These are phyloP conservation scores for Hysterangium stoloniferum DNA, from an alignment of 768 basidiomycete species.

Conservation along the genomic window DNA sequence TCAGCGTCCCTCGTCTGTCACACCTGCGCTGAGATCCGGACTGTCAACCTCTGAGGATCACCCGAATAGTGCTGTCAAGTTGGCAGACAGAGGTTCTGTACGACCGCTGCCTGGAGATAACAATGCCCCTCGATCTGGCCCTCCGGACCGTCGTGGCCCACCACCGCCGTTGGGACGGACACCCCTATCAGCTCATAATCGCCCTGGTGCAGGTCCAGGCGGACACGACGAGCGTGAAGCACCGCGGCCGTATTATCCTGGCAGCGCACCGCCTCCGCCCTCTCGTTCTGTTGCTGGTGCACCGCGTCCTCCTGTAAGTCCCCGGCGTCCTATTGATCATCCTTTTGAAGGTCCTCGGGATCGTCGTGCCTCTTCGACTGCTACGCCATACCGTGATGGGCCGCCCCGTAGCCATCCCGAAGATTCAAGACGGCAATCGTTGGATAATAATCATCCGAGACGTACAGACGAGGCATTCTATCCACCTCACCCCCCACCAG, in stretches of 20 bases:
- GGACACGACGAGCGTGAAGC: neutral
- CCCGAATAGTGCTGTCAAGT: neutral
- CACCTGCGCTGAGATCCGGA: neutral
- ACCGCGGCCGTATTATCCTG: neutral
- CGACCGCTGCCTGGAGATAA: too few relatives aligned
- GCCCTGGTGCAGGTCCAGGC: neutral
- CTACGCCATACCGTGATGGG: conserved; percentile 2
- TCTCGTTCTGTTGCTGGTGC: neutral
- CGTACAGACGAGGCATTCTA: conserved; percentile 1
- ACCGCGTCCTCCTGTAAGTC: conserved; percentile 2
- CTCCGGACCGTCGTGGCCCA: neutral
- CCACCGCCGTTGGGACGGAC: neutral
- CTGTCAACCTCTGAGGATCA: neutral
- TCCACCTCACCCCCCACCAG: neutral
- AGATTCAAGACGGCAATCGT: conserved; percentile 1
- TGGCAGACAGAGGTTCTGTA: too few relatives aligned
- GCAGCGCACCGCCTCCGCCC: neutral
- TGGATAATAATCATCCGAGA: neutral
- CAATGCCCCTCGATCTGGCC: neutral
- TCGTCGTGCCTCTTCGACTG: neutral
- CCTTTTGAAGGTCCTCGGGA: neutral
- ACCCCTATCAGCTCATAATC: neutral
- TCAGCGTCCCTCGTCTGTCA: neutral
- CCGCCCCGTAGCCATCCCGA: neutral
- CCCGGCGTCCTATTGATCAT: conserved; percentile 5